phyloP scores from a whole-genome alignment of 306 rosid genomes.

The Heteromeles arbutifolia region DNA sequence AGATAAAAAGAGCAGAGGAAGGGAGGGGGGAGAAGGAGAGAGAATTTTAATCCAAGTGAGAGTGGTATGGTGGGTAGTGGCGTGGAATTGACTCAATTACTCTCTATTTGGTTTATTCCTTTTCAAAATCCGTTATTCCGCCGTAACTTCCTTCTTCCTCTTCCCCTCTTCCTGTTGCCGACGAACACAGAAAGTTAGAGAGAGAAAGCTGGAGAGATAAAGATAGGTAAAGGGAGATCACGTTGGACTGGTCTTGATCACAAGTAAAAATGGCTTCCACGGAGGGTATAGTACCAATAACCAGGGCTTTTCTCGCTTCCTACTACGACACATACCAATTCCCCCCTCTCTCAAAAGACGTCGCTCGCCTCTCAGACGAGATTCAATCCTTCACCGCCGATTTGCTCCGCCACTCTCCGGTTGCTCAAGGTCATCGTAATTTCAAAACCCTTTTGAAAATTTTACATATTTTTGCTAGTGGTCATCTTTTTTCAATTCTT shows the following conservation, averaged over 20 bases:
- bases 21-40: no score
- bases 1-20: rapidly evolving
- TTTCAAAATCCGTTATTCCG: constrained; percentile 9
- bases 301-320: constrained; percentile 64
- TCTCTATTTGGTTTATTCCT: neutral
- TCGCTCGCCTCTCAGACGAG: constrained; percentile 58
- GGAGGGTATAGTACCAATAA: constrained; percentile 85
- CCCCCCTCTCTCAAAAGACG: constrained; percentile 57
- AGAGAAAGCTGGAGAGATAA: neutral
- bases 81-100: constrained; percentile 3
- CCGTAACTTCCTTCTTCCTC: neutral
- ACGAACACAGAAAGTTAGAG: neutral
- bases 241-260: neutral
- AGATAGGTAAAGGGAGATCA: neutral
- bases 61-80: neutral
- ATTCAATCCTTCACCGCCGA: constrained; percentile 48
- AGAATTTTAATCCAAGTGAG: neutral
- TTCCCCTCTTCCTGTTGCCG: neutral
- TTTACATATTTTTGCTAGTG: neutral
- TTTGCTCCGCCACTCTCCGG: constrained; percentile 41
- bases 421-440: constrained; percentile 41
- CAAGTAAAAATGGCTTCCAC: constrained; percentile 61
- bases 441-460: neutral
- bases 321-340: constrained; percentile 74
- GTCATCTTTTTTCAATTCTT: neutral